A percentile compares a stretch with the other conserved stretches of the same genome.
Evolutionary conservation across 192 early-diverging fungal species (phyloP).

Genomic region (Diversispora epigaea): DNA sequence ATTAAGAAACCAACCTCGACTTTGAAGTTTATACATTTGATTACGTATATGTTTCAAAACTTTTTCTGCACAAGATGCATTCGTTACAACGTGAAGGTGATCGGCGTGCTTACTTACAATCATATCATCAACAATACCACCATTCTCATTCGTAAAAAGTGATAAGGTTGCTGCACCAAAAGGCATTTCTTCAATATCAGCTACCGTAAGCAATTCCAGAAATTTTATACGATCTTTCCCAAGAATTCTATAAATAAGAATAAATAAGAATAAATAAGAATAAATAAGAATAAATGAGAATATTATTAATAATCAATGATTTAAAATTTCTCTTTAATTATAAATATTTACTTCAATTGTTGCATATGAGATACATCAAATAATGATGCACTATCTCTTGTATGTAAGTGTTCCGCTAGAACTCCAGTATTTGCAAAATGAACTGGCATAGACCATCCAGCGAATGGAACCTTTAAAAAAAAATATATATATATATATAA

Average conservation of each 20-base stretch:
- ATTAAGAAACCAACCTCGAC: constrained; percentile 87
- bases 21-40: constrained; percentile 77
- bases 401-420: constrained; percentile 86
- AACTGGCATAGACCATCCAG: constrained; percentile 97
- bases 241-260: constrained; percentile 53
- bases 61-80: constrained; percentile 97
- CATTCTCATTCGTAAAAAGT: constrained; percentile 92
- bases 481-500: too few species aligned
- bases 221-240: constrained; percentile 88
- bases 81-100: constrained; percentile 89
- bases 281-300: background rate
- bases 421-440: constrained; percentile 83
- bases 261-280: background rate
- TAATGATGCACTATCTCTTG: constrained; percentile 84
- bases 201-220: constrained; percentile 86
- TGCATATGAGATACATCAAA: constrained; percentile 99
- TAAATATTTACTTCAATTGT: constrained; percentile 69
- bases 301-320: background rate
- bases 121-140: constrained; percentile 98
- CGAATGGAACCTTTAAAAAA: constrained; percentile 69
- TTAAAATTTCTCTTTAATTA: background rate
- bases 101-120: constrained; percentile 87
- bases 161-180: constrained; percentile 82
- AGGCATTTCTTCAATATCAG: constrained; percentile 78
- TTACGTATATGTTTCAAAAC: constrained; percentile 86